Percentiles rank a stretch among this genome's conserved stretches.
Conservation (phyloP, 352 stramenopile genomes). For the Hyaloperonospora brassicae region DNA sequence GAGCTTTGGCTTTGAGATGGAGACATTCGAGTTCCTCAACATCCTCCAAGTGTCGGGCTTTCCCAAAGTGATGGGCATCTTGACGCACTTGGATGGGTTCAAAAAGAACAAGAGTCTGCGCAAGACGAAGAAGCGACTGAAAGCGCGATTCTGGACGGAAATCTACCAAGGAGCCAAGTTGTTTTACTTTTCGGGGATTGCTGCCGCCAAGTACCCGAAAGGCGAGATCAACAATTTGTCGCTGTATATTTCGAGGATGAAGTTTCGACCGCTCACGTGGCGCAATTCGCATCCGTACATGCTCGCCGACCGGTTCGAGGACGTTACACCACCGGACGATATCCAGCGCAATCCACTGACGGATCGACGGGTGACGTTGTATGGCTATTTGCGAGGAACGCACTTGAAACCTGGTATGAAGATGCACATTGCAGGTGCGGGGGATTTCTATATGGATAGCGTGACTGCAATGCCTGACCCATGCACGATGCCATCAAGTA, state of each 20-base stretch:
- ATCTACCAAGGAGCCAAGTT: constrained; percentile 91
- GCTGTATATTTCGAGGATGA: constrained; percentile 95
- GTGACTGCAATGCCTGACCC: constrained; percentile 94
- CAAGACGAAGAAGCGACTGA: constrained; percentile 98
- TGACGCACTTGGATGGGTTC: constrained; percentile 98
- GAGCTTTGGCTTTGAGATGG: constrained; percentile 99
- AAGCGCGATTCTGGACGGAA: constrained; percentile 99
- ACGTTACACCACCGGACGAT: constrained; percentile 94
- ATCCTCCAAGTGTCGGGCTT: constrained; percentile 93
- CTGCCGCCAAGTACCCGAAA: constrained; percentile 99
- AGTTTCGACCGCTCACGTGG: constrained; percentile 98
- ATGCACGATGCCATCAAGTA: constrained; percentile 88
- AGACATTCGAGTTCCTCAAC: constrained; percentile 99
- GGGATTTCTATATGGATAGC: constrained; percentile 95
- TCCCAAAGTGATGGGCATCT: constrained; percentile 96
- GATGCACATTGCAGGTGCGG: constrained; percentile 97
- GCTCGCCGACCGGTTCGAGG: constrained; percentile 95
- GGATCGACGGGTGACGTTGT: constrained; percentile 93
- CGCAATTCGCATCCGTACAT: constrained; percentile 99
- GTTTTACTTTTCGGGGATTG: constrained; percentile 97
- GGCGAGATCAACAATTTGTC: constrained; percentile 97
- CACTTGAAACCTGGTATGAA: constrained; percentile 95
- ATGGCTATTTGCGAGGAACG: constrained; percentile 98
- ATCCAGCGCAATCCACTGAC: constrained; percentile 89
- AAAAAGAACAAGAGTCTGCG: constrained; percentile 96